Evolutionary conservation across 305 asterid genomes (phyloP), one percentile per base, ranked within the genome.

Genomic region (Solanum chacoense): DNA sequence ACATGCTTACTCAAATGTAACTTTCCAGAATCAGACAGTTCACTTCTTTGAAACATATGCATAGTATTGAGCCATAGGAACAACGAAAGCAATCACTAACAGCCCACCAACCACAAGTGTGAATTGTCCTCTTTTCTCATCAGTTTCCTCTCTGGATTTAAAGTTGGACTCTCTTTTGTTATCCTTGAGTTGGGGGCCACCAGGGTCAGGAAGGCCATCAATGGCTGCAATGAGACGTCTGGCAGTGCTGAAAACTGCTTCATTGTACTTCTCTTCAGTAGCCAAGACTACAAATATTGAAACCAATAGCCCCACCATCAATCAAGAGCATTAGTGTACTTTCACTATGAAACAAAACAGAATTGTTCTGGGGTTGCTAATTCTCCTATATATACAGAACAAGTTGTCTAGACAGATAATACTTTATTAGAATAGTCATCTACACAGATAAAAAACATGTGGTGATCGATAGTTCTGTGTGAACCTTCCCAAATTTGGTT

Each of bases 11-110:
- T 91, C 93, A 92, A 79, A 87, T 76, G 80, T 78, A 89, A 88
- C 71, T 40, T 87, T 11, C 87, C 75, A 59, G 50, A 84, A 32
- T 84, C 78, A 80, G 81, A 63, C 20, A 65, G 88, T 87, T 97
- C 94, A 97, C 93, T 96, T 97, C 94, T 90, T 97, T 89, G 99
- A 97, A 88, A 96, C 94, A 88, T 97, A 97, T 7, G 99, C 99
- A 85, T 92, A 96, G 92, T 97, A 97, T 91, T 97, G 99, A 34
- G 98, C 99, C 99, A 96, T 97, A 11, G 99, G 99, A 91, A 97
- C 99, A 90, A 97, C 99, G 79, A 97, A 97, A 91, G 99, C 99
- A 91, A 97, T 96, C 72, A 97, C 99, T 90, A 97, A 91, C 94
- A 97, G 92, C 90, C 99, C 99, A 93, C 99, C 99, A 86, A 97